Conservation (phyloP, 208 protist genomes). For the Trichomonas vaginalis region DNA sequence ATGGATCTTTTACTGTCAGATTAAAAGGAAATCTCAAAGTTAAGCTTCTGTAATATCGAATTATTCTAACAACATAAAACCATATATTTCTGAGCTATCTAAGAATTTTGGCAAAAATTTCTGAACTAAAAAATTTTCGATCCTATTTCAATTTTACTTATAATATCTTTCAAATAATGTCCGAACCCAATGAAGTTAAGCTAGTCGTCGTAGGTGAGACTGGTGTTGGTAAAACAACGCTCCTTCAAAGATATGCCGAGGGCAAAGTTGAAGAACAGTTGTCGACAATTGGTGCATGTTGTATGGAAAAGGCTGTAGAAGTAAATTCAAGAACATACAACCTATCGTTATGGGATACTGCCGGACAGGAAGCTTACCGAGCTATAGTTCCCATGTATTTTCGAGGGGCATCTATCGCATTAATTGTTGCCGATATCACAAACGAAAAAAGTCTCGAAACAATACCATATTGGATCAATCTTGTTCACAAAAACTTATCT, state of each 20-base stretch:
- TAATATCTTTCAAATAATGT: too few species aligned
- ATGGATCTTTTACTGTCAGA: too few species aligned
- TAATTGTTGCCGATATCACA: neutral
- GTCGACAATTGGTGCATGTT: neutral
- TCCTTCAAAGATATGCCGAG: neutral
- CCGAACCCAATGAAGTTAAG: neutral
- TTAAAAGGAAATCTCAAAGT: too few species aligned
- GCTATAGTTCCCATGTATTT: neutral
- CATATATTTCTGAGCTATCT: too few species aligned
- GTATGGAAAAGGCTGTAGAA: neutral
- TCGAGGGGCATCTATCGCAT: neutral
- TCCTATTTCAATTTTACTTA: too few species aligned
- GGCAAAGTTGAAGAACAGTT: neutral
- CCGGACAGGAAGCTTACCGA: neutral
- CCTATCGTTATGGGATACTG: neutral
- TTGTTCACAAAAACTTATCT: neutral
- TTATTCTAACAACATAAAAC: too few species aligned
- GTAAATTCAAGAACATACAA: neutral
- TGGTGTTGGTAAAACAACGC: neutral
- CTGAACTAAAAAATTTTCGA: too few species aligned
- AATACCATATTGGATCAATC: neutral
- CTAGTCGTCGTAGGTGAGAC: neutral
- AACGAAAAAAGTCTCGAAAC: neutral
- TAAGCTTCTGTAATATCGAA: too few species aligned
- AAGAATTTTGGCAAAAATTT: too few species aligned